phyloP scores from a whole-genome alignment of 768 basidiomycete species.

The Vararia minispora region DNA sequence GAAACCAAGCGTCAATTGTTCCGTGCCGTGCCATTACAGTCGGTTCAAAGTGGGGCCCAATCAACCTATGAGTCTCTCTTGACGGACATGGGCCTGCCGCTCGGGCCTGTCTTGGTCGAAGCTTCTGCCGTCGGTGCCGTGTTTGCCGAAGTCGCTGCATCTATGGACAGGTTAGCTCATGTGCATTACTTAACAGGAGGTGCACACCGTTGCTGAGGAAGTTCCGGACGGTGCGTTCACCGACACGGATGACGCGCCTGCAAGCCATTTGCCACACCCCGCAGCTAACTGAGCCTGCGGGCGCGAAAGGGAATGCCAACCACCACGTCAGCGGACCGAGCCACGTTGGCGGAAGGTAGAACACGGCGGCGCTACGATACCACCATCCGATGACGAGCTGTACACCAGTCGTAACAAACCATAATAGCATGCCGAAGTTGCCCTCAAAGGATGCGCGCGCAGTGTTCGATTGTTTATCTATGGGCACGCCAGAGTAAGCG shows the following conservation, averaged over 20 bases:
- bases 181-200: no score
- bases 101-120: no score
- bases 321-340: slow-evolving; percentile 84
- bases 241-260: slow-evolving; percentile 68
- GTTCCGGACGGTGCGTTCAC: slow-evolving; percentile 66
- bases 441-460: slow-evolving; percentile 67
- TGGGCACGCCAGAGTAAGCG: not conserved
- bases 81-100: no score
- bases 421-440: slow-evolving; percentile 64
- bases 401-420: slow-evolving; percentile 78
- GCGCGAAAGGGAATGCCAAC: slow-evolving; percentile 85
- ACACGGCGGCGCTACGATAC: slow-evolving; percentile 84
- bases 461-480: slow-evolving; percentile 70
- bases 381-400: slow-evolving; percentile 85
- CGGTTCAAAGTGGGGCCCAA: no score
- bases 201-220: no score
- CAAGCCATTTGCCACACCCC: slow-evolving; percentile 96
- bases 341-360: slow-evolving; percentile 89
- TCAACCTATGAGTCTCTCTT: no score
- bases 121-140: no score
- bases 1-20: no score
- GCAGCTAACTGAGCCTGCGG: slow-evolving; percentile 82
- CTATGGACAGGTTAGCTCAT: no score
- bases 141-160: no score
- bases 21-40: no score